These are phyloP conservation scores for Aspergillus campestris DNA, from an alignment of 495 filamentous ascomycete species.

Conservation along the genomic window DNA sequence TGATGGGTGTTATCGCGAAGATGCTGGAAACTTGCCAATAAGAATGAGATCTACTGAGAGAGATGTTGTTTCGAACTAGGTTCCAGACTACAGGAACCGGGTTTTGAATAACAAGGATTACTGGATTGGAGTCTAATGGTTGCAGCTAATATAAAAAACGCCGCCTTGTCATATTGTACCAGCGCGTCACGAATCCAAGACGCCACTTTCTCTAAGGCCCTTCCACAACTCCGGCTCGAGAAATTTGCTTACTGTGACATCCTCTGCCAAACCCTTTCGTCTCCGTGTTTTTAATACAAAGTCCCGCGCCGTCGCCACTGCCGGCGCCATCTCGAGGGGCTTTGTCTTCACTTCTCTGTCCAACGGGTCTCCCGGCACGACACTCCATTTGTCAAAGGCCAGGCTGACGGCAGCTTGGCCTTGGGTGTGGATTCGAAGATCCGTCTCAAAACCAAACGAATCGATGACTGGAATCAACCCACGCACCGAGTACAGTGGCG, in stretches of 20 bases:
- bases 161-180: not conserved
- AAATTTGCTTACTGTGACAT: constrained; percentile 91
- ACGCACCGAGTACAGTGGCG: constrained; percentile 84
- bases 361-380: constrained; percentile 90
- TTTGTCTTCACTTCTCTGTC: constrained; percentile 76
- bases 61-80: not conserved
- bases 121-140: no score
- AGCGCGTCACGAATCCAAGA: constrained; percentile 57
- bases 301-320: constrained; percentile 83
- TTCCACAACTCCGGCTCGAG: constrained; percentile 89
- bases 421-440: constrained; percentile 91
- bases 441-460: constrained; percentile 94
- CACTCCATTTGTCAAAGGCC: constrained; percentile 93
- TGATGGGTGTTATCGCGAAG: constrained; percentile 80
- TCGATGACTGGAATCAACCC: constrained; percentile 94
- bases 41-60: constrained; percentile 11
- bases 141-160: not conserved
- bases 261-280: constrained; percentile 89
- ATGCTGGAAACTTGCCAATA: constrained; percentile 77
- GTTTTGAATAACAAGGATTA: not conserved
- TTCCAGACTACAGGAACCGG: no score
- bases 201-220: constrained; percentile 78
- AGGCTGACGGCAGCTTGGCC: constrained; percentile 82
- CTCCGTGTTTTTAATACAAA: constrained; percentile 93
- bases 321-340: constrained; percentile 77